Percentiles rank a stretch among this genome's conserved stretches.
Conservation (phyloP, 192 early-diverging fungal genomes). For the Coemansia sp. region DNA sequence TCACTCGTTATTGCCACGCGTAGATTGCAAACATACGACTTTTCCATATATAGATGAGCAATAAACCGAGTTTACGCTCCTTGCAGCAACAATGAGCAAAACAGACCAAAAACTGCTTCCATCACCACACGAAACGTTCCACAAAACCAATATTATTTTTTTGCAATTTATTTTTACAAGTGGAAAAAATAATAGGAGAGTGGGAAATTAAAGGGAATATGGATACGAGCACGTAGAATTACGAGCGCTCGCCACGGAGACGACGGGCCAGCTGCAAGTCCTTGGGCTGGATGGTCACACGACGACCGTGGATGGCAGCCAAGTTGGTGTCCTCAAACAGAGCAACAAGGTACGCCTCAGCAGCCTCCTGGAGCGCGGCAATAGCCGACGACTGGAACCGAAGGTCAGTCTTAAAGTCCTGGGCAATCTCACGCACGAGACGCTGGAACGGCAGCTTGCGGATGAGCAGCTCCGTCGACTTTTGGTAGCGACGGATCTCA, state of each 20-base stretch:
- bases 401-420: constrained; percentile 99
- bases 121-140: no score
- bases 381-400: constrained; percentile 99
- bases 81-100: no score
- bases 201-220: no score
- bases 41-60: no score
- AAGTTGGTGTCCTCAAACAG: constrained; percentile 98
- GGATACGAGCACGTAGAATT: not conserved
- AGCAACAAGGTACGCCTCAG: constrained; percentile 89
- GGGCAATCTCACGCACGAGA: constrained; percentile 98
- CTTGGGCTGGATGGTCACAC: constrained; percentile 99
- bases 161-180: constrained; percentile 29
- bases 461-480: constrained; percentile 93
- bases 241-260: constrained; percentile 91
- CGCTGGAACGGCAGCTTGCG: constrained; percentile 94
- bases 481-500: constrained; percentile 94
- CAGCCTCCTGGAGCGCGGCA: constrained; percentile 97
- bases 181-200: no score
- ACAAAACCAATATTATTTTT: no score
- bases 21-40: no score
- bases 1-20: no score
- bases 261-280: constrained; percentile 98
- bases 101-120: no score
- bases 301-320: constrained; percentile 99
- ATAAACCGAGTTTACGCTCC: no score